Evolutionary conservation across 2,329 filamentous ascomycete species (phyloP).

Genomic region (Laburnicola sp.): DNA sequence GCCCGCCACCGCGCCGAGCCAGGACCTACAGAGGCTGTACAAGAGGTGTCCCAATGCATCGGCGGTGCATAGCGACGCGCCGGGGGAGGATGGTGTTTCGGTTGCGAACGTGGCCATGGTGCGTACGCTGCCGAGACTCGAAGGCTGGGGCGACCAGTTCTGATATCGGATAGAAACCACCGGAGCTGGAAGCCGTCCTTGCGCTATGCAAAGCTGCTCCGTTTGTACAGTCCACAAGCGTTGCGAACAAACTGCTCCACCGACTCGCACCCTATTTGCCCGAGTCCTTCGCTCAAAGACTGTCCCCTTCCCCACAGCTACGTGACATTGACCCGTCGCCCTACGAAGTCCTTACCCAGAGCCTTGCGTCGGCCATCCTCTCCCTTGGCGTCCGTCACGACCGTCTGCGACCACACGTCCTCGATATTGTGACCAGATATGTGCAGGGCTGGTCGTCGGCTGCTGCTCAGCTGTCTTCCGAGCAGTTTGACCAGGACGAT

Average conservation of each 20-base stretch:
- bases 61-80: slow-evolving; percentile 17
- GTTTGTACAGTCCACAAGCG: slow-evolving; percentile 68
- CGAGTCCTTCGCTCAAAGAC: slow-evolving; percentile 77
- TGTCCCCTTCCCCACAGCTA: slow-evolving; percentile 79
- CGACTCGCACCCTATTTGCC: slow-evolving; percentile 84
- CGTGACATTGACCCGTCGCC: slow-evolving; percentile 83
- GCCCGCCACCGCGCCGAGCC: slow-evolving; percentile 28
- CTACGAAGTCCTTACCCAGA: slow-evolving; percentile 79
- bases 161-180: slow-evolving; percentile 63
- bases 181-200: slow-evolving; percentile 88
- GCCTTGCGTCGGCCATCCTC: slow-evolving; percentile 80
- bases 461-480: slow-evolving; percentile 59
- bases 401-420: slow-evolving; percentile 67
- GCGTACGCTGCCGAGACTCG: slow-evolving; percentile 4
- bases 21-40: slow-evolving; percentile 50
- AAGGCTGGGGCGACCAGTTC: neutral
- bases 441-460: slow-evolving; percentile 69
- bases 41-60: slow-evolving; percentile 37
- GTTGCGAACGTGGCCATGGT: slow-evolving; percentile 45
- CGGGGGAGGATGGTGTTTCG: slow-evolving; percentile 8
- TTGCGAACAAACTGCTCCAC: slow-evolving; percentile 75
- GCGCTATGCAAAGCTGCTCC: slow-evolving; percentile 90
- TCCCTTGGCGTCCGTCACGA: slow-evolving; percentile 74
- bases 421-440: slow-evolving; percentile 70
- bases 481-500: slow-evolving; percentile 59